Base-by-base conservation (phyloP, 1,139 yeast genomes). In the Zygosaccharomyces pseudobailii region DNA sequence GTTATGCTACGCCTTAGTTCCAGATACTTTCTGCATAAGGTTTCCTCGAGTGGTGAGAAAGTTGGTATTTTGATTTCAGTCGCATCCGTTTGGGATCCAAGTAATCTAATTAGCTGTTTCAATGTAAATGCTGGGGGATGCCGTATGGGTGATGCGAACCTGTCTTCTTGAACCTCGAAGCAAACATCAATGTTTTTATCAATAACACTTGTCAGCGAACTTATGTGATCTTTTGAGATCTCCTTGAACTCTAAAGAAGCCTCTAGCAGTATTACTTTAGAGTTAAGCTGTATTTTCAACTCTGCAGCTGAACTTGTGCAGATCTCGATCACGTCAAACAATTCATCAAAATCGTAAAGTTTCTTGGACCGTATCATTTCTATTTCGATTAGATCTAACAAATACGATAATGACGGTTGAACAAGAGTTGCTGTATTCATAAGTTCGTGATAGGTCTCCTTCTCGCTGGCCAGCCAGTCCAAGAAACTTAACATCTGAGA, bases 231-330 rank as follows among this genome's bases (percentile, higher is more conserved):
- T 40, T 72, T 72, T 45, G 71, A 73, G 33, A 85, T 70, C 56
- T 85, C 94, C 44, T 73, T 68, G 65, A 75, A 82, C 51, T 80
- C 83, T 9, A 74, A 68, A 1, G 85, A 73, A 6, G 82, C 67
- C 49, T 79, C 84, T 8, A 82, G 68, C 43, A 71, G 71, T 36
- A 67, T 65, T 56, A 79, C 76, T 31, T 73, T 61, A 1, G 67
- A 54, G 6, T 71, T 59, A 6, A 74, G 54, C 39, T 65, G 53
- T 42, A 71, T 70, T 54, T 74, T 73, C 23, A 75, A 70, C 4
- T 71, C 71, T 36, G 72, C 62, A 50, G 74, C 67, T 28, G 70
- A 55, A 49, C 72, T 76, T 42, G 76, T 71, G 34, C 70, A 58
- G 19, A 52, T 46, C 45, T 66, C 69, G 20, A 68, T 49, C 27